Percentiles rank a stretch among this genome's conserved stretches.
These are phyloP conservation scores for Hirschfeldia incana DNA, from an alignment of 345 rosid species.

Conservation along the genomic window DNA sequence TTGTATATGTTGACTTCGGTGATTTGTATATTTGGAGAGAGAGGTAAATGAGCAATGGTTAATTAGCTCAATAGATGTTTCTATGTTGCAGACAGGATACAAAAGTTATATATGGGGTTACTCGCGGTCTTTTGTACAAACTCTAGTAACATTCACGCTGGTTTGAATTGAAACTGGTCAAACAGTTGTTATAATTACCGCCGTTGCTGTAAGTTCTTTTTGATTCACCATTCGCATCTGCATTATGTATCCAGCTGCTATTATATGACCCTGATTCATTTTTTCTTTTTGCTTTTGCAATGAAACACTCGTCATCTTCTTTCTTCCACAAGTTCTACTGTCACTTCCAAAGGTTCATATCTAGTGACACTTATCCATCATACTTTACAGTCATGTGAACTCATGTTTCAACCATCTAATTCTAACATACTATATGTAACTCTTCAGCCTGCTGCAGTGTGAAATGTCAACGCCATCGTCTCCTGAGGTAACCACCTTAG, in stretches of 20 bases:
- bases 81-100: too few relatives aligned
- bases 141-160: constrained; percentile 41
- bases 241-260: constrained; percentile 6
- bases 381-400: constrained; percentile 4
- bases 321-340: constrained; percentile 75
- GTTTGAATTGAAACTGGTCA: constrained; percentile 96
- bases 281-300: constrained; percentile 41
- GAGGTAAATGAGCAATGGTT: too few relatives aligned
- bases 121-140: constrained; percentile 72
- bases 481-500: constrained; percentile 64
- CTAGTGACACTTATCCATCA: constrained; percentile 10
- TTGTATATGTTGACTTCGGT: too few relatives aligned
- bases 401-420: constrained; percentile 19
- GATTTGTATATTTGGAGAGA: too few relatives aligned
- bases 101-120: constrained; percentile 37
- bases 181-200: constrained; percentile 65
- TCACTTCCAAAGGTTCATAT: constrained; percentile 85
- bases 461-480: constrained; percentile 91
- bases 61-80: too few relatives aligned
- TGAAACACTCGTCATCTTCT: constrained; percentile 93
- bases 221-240: background rate
- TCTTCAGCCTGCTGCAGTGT: constrained; percentile 72
- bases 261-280: background rate
- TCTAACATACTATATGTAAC: constrained; percentile 18
- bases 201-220: constrained; percentile 72